Evolutionary conservation across 345 rosid species (phyloP).

Genomic region (Eutrema japonicum): DNA sequence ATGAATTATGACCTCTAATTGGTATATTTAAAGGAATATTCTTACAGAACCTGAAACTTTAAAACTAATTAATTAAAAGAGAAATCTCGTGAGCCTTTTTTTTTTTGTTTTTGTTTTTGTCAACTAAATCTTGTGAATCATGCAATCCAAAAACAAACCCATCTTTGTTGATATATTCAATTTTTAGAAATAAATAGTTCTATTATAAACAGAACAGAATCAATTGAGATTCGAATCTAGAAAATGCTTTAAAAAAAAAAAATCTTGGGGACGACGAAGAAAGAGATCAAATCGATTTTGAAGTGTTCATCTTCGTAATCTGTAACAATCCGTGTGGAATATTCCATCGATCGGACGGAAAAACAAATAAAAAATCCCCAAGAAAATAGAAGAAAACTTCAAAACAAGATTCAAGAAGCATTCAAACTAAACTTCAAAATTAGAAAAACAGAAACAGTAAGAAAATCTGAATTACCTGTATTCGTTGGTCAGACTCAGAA

Average conservation of each 20-base stretch:
- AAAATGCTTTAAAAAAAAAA: not conserved
- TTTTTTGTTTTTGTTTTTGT: not conserved
- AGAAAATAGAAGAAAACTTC: constrained; percentile 26
- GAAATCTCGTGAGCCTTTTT: not conserved
- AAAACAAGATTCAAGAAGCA: constrained; percentile 29
- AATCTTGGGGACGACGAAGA: constrained; percentile 4
- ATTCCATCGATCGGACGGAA: constrained; percentile 1
- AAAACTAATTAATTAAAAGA: constrained; percentile 1
- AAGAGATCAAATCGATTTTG: constrained; percentile 36
- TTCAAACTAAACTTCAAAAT: constrained; percentile 6
- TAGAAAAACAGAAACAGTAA: not conserved
- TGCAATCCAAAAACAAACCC: not conserved
- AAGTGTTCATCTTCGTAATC: constrained; percentile 19
- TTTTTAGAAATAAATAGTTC: not conserved
- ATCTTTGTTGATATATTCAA: constrained; percentile 38
- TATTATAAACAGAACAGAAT: constrained; percentile 4
- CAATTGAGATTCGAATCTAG: constrained; percentile 35
- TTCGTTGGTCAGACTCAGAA: constrained; percentile 20
- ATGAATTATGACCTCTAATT: constrained; percentile 14
- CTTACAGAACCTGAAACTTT: not conserved
- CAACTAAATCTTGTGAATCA: not conserved
- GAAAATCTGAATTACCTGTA: constrained; percentile 29
- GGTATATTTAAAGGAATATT: constrained; percentile 24
- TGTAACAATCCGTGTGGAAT: constrained; percentile 26
- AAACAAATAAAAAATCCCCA: not conserved